A percentile compares a stretch with the other conserved stretches of the same genome.
Evolutionary conservation across 2,329 filamentous ascomycete genomes (phyloP).

Genomic region (Penicillium thymicola): DNA sequence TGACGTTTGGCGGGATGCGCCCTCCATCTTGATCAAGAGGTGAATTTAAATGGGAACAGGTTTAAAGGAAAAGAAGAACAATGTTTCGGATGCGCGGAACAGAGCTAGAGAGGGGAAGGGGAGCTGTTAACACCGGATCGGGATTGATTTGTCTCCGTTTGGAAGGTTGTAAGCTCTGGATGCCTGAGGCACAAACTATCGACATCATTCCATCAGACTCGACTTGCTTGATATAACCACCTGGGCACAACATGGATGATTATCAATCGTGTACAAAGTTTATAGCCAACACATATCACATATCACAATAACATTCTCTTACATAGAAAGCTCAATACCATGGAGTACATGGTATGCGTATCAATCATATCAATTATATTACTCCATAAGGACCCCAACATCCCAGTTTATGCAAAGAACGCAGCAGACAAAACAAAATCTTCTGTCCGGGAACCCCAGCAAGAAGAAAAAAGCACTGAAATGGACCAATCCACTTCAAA

Average conservation of each 20-base stretch:
- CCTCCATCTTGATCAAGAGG: constrained; percentile 34
- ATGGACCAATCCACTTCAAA: constrained; percentile 6
- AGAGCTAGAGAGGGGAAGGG: constrained; percentile 10
- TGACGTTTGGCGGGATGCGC: constrained; percentile 34
- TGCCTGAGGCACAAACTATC: constrained; percentile 27
- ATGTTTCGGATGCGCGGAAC: background rate
- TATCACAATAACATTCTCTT: background rate
- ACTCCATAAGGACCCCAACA: constrained; percentile 12
- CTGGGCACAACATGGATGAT: background rate
- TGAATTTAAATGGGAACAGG: background rate
- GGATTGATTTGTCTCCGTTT: constrained; percentile 14
- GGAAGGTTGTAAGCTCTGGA: background rate
- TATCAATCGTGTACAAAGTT: background rate
- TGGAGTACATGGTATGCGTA: constrained; percentile 12
- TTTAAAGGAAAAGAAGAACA: constrained; percentile 2
- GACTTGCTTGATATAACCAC: too few relatives aligned
- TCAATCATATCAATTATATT: constrained; percentile 18
- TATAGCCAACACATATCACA: background rate
- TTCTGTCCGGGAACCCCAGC: constrained; percentile 8
- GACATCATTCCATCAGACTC: background rate
- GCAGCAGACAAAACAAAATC: background rate
- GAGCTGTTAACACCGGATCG: constrained; percentile 15
- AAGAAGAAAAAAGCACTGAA: constrained; percentile 5
- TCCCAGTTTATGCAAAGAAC: constrained; percentile 19
- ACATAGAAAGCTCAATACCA: background rate